phyloP scores from a whole-genome alignment of 768 basidiomycete genomes.

The Lactarius pseudohatsudake region DNA sequence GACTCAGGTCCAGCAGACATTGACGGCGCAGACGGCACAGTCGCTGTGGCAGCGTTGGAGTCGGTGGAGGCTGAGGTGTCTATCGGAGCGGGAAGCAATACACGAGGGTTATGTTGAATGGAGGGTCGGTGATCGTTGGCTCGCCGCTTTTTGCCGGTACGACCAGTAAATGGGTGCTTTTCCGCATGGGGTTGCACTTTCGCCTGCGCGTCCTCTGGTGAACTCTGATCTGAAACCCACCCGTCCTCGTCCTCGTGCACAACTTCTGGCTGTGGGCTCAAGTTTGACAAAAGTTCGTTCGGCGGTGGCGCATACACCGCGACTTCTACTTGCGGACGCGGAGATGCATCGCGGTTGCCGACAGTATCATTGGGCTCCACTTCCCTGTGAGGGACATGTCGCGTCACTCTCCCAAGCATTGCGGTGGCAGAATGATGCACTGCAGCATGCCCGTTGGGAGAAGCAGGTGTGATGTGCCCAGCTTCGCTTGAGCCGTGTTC shows the following conservation, averaged over 20 bases:
- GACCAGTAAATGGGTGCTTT: conserved; percentile 20
- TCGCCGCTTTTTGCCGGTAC: conserved; percentile 15
- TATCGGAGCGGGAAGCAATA: neutral
- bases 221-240: conserved; percentile 61
- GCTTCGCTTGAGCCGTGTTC: conserved; percentile 36
- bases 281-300: neutral
- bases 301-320: neutral
- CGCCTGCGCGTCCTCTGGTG: conserved; percentile 25
- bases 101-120: neutral
- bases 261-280: conserved; percentile 5
- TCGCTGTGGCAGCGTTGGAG: conserved; percentile 7
- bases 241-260: conserved; percentile 48
- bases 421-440: conserved; percentile 35
- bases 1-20: neutral
- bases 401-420: conserved; percentile 25
- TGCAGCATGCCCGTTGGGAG: conserved; percentile 31
- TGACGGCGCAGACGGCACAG: conserved; percentile 24
- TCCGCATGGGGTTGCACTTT: neutral
- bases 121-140: conserved; percentile 10
- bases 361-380: conserved; percentile 23
- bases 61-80: neutral
- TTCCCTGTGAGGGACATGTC: conserved; percentile 24
- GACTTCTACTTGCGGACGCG: neutral
- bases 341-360: neutral
- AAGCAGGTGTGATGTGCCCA: conserved; percentile 32